Conservation (phyloP, 2,329 filamentous ascomycete species). For the Aspergillus terreus region DNA sequence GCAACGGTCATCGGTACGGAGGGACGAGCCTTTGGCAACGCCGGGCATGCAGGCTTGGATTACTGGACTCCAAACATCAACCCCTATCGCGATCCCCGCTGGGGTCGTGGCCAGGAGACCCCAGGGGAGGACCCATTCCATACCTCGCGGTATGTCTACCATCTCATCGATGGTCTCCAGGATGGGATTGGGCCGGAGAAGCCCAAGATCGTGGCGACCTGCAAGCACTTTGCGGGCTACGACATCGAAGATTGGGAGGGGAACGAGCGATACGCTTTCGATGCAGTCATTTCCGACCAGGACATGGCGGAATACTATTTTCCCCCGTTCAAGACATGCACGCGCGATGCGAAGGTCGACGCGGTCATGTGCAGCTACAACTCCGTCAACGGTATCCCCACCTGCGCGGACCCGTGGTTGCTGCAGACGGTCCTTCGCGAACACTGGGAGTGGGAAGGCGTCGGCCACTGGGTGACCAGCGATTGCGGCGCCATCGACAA, state of each 20-base stretch:
- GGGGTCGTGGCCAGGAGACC: slow-evolving; percentile 58
- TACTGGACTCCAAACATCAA: slow-evolving; percentile 60
- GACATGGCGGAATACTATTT: slow-evolving; percentile 65
- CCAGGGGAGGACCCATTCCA: slow-evolving; percentile 52
- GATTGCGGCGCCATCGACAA: slow-evolving; percentile 61
- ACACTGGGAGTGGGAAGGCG: slow-evolving; percentile 60
- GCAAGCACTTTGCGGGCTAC: slow-evolving; percentile 57
- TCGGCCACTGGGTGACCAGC: slow-evolving; percentile 58
- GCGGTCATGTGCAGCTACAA: slow-evolving; percentile 62
- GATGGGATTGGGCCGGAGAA: slow-evolving; percentile 28
- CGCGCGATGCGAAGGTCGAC: slow-evolving; percentile 51
- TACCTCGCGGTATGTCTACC: slow-evolving; percentile 12
- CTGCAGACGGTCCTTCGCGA: slow-evolving; percentile 58
- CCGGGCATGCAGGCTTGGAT: slow-evolving; percentile 36
- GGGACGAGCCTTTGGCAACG: slow-evolving; percentile 61
- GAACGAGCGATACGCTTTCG: slow-evolving; percentile 24
- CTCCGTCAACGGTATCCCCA: slow-evolving; percentile 59
- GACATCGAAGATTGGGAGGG: slow-evolving; percentile 52
- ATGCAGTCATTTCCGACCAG: slow-evolving; percentile 35
- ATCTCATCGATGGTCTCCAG: slow-evolving; percentile 42
- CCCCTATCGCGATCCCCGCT: slow-evolving; percentile 58
- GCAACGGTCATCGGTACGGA: slow-evolving; percentile 53
- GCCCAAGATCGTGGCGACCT: slow-evolving; percentile 49
- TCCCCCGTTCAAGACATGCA: slow-evolving; percentile 61
- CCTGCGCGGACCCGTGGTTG: slow-evolving; percentile 59